A percentile compares a stretch with the other conserved stretches of the same genome.
Conservation (phyloP, 2,329 filamentous ascomycete genomes). For the Colletotrichum aenigma region DNA sequence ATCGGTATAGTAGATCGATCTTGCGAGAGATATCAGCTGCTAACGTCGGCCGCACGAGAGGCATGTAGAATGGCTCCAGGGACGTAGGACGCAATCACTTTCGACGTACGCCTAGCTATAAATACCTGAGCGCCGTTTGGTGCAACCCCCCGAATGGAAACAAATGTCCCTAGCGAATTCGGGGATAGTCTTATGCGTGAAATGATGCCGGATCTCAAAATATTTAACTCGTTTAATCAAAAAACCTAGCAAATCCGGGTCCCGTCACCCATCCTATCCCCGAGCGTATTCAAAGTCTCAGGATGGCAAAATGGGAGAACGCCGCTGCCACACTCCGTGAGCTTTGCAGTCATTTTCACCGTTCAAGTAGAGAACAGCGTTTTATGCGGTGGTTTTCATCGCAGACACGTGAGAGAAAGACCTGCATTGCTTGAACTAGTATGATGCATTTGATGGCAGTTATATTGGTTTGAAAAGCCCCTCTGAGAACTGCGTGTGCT, state of each 20-base stretch:
- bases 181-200: too few species aligned
- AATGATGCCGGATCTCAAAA: too few species aligned
- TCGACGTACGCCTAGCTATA: fast-evolving
- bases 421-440: neutral
- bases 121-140: neutral
- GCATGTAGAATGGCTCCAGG: fast-evolving
- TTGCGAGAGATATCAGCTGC: too few species aligned
- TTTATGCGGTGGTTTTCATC: neutral
- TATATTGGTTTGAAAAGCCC: neutral
- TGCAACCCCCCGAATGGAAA: too few species aligned
- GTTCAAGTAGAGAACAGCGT: neutral
- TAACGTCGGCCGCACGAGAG: neutral
- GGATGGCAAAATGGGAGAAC: neutral
- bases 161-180: too few species aligned
- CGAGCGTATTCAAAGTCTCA: neutral
- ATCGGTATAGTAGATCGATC: too few species aligned
- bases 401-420: neutral
- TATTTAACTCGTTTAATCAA: too few species aligned
- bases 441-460: neutral
- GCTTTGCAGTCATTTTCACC: neutral
- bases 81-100: neutral
- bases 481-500: neutral
- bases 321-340: neutral
- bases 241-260: too few species aligned
- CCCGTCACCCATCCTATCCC: too few species aligned